Conservation (phyloP, 345 rosid species). For the Erodium maritimum region DNA sequence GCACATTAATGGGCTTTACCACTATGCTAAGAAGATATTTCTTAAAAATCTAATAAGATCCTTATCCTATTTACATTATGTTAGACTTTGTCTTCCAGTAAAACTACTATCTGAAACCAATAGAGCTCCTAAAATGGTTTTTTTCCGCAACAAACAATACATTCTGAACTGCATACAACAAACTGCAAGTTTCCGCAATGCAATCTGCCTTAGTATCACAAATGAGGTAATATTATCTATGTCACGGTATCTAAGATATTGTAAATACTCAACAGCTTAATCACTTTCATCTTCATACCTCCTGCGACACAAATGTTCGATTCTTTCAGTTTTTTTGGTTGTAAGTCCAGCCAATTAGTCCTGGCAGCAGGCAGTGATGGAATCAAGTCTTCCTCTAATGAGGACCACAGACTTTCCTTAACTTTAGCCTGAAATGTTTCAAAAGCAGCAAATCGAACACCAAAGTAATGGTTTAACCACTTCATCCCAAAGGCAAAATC, state of each 20-base stretch:
- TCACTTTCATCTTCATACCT: slow-evolving; percentile 57
- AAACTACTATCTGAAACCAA: neutral
- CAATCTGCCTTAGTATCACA: neutral
- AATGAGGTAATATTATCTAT: neutral
- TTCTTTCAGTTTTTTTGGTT: slow-evolving; percentile 52
- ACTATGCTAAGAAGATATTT: neutral
- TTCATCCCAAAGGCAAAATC: neutral
- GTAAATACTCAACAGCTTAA: slow-evolving; percentile 9
- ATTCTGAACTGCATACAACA: neutral
- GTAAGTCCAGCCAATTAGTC: slow-evolving; percentile 91
- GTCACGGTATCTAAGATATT: neutral
- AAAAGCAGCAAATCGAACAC: neutral
- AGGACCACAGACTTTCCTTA: slow-evolving; percentile 67
- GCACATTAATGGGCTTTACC: neutral
- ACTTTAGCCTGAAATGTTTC: slow-evolving; percentile 41
- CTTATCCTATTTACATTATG: neutral
- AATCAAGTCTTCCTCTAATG: slow-evolving; percentile 80
- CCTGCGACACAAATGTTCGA: slow-evolving; percentile 90
- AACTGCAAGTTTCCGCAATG: neutral
- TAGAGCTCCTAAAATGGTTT: neutral
- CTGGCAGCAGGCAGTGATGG: slow-evolving; percentile 61
- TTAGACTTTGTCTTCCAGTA: neutral
- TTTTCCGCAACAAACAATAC: neutral
- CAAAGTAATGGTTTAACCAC: neutral
- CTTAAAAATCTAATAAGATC: neutral